Conservation (phyloP, 495 filamentous ascomycete genomes). For the Aspergillus steynii region DNA sequence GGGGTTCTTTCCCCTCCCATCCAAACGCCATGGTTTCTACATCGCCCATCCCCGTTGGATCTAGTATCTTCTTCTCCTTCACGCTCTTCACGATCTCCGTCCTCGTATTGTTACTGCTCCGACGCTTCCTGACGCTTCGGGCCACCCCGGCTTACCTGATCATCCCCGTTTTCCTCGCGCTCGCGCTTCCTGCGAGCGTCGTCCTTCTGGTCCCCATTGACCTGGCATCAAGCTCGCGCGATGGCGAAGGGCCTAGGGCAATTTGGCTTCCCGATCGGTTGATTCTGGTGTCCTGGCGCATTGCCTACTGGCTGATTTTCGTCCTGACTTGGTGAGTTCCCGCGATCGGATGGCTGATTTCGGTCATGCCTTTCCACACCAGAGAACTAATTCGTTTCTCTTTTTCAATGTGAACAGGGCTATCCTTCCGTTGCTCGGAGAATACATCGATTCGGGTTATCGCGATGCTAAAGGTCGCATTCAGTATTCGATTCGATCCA, state of each 20-base stretch:
- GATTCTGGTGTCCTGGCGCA: conserved; percentile 83
- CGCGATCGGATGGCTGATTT: conserved; percentile 2
- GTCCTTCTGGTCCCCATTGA: conserved; percentile 96
- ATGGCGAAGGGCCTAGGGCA: conserved; percentile 64
- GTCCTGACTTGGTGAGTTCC: conserved; percentile 79
- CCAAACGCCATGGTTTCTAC: conserved; percentile 27
- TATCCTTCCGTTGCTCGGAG: conserved; percentile 88
- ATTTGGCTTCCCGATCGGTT: conserved; percentile 67
- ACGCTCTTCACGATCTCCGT: conserved; percentile 71
- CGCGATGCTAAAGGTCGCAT: conserved; percentile 79
- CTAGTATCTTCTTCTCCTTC: conserved; percentile 70
- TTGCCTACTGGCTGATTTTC: conserved; percentile 97
- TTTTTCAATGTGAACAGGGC: conserved; percentile 54
- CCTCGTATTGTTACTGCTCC: conserved; percentile 77
- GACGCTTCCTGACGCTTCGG: conserved; percentile 86
- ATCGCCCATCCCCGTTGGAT: conserved; percentile 53
- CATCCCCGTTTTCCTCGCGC: conserved; percentile 87
- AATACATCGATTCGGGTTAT: conserved; percentile 91
- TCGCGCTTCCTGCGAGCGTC: conserved; percentile 89
- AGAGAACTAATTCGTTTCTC: neutral
- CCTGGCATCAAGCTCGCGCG: conserved; percentile 78
- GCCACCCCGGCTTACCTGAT: conserved; percentile 88
- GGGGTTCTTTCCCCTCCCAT: conserved; percentile 23
- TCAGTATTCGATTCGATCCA: conserved; percentile 78
- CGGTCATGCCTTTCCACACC: neutral